Base-by-base conservation (phyloP, 2,329 filamentous ascomycete species). In the Raffaelea albimanens region DNA sequence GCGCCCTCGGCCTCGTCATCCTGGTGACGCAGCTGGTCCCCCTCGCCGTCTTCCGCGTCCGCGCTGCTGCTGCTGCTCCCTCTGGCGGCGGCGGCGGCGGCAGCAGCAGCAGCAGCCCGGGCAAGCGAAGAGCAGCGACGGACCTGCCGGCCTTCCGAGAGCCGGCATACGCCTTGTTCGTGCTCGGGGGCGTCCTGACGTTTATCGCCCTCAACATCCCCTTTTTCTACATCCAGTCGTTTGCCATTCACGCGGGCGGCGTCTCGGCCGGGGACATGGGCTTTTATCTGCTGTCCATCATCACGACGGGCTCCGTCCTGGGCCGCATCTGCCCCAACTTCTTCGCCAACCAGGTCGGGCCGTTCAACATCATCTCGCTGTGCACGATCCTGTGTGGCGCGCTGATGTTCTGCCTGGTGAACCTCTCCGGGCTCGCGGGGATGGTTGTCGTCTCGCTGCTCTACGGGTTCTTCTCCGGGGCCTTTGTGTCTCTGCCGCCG, bases 1-100 rank as follows among this genome's bases (percentile, higher is more conserved):
- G 55, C 36, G 46, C 40, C 23, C 46, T 51, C 20, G 44, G 52
- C 8, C 40, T 53, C 34, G 44, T 53, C 22, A 31, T 42, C 2
- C 29, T 56, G 2, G 49, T 25, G 19, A 11, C 34, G 34, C 18
- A 10, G 5, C 7, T 38, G 7, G 18, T 38, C 18, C 14, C 34
- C 14, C 34, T 16, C 34, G 13, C 34, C 34, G 34, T 38, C 7
- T 38, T 38, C 18, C 9, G 5, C 5, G 14, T 16, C 7, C 14
- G 34, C 14, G 34, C 18, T n/a, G 14, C 5, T 38, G n/a, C n/a
- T n/a, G n/a, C n/a, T n/a, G n/a, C n/a, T n/a, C n/a, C n/a, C n/a
- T n/a, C n/a, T n/a, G n/a, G n/a, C n/a, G 10, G 31, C 31, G 31
- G 10, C 31, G 16, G 9, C 31, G 31, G 16, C 16, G 9, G 10